Evolutionary conservation across 345 rosid genomes (phyloP), one percentile per base, ranked within the genome.

Genomic region (Gossypium ekmanianum): DNA sequence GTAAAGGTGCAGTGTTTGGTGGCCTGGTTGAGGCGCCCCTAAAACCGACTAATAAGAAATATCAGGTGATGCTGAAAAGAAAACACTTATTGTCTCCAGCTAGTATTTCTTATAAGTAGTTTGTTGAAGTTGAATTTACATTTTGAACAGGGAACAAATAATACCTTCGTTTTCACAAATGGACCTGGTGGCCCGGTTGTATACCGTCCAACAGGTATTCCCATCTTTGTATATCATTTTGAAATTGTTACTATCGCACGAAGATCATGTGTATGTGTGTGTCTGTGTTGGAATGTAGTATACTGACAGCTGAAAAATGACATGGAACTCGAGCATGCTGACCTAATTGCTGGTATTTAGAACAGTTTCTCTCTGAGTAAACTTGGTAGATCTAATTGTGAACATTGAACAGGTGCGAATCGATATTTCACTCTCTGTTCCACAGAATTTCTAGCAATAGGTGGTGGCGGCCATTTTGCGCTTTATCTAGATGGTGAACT

Each of bases 391-490:
- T 26, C 77, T 81, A 74, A 85, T 55, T 61, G 62, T 13, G 20
- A 27, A 68, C 69, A 73, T 61, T 48, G 78, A 83, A 62, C 90
- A 95, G 99, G 98, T 54, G 94, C 91, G 7, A 93, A 95, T 76
- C 86, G 92, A n/a, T 95, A 93, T 79, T 95, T 82, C 85, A 95
- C 99, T 18, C 81, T 93, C 86, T 93, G 98, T 81, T 86, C 92
- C 14, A 80, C 87, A 8, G 96, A 91, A 62, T 93, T 68, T 81
- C 82, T 95, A 62, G 99, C 99, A 61, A 79, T 93, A 27, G 99
- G 98, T 13, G 98, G 99, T 45, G 99, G 99, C 70, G 91, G 98
- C 67, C 96, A 89, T 69, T 95, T 95, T 79, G 99, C 97, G 59
- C 86, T 95, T 55, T 95, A 95, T 82, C 82, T 95, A 64, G 98